phyloP scores from a whole-genome alignment of 257 asterid genomes.

The Verbena officinalis region DNA sequence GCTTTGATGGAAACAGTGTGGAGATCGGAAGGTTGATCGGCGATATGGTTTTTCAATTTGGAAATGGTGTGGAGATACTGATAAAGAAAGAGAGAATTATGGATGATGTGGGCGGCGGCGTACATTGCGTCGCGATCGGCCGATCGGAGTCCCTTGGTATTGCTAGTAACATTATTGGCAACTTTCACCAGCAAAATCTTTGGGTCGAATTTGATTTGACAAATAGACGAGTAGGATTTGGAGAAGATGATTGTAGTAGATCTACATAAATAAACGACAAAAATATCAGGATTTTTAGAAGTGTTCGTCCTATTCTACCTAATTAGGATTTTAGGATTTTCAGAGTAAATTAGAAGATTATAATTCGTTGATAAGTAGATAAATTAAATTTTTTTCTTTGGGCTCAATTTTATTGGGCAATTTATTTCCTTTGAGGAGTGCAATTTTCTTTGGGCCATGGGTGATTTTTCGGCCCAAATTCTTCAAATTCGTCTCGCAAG shows the following conservation, averaged over 20 bases:
- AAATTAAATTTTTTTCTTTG: no score
- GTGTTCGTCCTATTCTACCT: no score
- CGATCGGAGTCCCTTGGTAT: slow-evolving; percentile 66
- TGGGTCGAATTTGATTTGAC: slow-evolving; percentile 88
- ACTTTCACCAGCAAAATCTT: slow-evolving; percentile 83
- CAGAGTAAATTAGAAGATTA: no score
- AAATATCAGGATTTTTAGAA: no score
- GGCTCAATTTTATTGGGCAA: no score
- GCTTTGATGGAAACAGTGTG: slow-evolving; percentile 51
- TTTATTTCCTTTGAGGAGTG: no score
- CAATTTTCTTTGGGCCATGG: no score
- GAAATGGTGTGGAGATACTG: slow-evolving; percentile 54
- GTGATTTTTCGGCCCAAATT: no score
- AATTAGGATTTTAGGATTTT: no score
- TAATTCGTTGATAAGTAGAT: no score
- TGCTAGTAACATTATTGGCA: slow-evolving; percentile 75
- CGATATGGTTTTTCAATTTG: slow-evolving; percentile 59
- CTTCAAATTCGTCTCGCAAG: no score
- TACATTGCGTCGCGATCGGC: slow-evolving; percentile 72
- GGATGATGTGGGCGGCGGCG: slow-evolving; percentile 65
- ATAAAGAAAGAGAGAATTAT: slow-evolving; percentile 45
- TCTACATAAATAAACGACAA: no score
- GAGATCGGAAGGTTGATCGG: slow-evolving; percentile 60
- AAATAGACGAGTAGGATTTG: slow-evolving; percentile 65
- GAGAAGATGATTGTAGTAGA: slow-evolving; percentile 60